Conservation (phyloP, 495 filamentous ascomycete genomes). For the Aspergillus sclerotioniger region DNA sequence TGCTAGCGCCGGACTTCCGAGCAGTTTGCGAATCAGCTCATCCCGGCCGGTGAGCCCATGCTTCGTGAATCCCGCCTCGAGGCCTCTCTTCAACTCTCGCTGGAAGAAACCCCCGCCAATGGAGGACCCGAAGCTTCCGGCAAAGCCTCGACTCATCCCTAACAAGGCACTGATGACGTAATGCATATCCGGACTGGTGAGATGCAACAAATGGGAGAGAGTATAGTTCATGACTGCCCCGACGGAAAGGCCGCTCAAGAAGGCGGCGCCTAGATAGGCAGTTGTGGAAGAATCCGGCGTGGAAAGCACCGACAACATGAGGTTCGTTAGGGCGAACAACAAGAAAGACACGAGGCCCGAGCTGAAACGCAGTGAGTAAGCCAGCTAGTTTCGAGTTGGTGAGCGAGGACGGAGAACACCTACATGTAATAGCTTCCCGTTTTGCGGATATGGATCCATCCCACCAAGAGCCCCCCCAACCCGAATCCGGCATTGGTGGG, state of each 20-base stretch:
- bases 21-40: conserved; percentile 58
- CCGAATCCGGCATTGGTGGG: conserved; percentile 77
- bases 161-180: conserved; percentile 69
- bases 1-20: conserved; percentile 68
- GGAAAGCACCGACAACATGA: conserved; percentile 49
- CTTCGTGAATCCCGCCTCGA: conserved; percentile 58
- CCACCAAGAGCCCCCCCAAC: conserved; percentile 64
- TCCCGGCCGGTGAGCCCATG: conserved; percentile 44
- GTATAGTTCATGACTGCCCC: conserved; percentile 75
- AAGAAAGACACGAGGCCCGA: conserved; percentile 53
- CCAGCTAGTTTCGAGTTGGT: neutral
- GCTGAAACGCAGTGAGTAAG: conserved; percentile 20
- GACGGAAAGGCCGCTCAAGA: conserved; percentile 65
- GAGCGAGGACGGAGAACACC: conserved; percentile 8
- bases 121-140: conserved; percentile 71
- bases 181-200: conserved; percentile 59
- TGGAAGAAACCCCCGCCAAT: conserved; percentile 75
- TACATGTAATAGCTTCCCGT: conserved; percentile 62
- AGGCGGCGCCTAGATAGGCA: conserved; percentile 54
- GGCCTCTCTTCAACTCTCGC: conserved; percentile 52
- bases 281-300: conserved; percentile 42
- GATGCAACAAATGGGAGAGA: conserved; percentile 69
- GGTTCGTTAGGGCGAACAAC: conserved; percentile 52
- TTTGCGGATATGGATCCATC: conserved; percentile 67
- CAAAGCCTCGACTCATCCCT: conserved; percentile 71